Evolutionary conservation across 352 stramenopile species (phyloP), one percentile per base, ranked within the genome.

Genomic region (Pythium scleroteichum): DNA sequence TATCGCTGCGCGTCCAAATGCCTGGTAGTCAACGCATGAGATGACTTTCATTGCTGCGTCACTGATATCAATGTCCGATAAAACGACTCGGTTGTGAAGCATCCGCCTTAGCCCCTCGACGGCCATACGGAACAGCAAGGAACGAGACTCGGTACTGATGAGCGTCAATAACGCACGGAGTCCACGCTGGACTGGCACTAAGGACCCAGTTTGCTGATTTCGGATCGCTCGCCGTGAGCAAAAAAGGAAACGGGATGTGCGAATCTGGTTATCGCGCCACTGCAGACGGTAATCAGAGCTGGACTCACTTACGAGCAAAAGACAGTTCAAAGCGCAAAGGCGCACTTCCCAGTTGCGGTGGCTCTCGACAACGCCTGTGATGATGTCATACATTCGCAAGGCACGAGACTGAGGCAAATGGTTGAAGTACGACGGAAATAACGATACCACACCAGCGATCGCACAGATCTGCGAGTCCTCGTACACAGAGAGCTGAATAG

Each of bases 21-120:
- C 86, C 0, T 80, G 74, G 45, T 89, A 95, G 53, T 93, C 79
- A 47, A 95, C 85, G 59, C 82, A 92, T 6, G 84, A 86, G 24
- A 93, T 75, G 19, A 95, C 62, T 59, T 95, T 95, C 14, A 85
- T 69, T 29, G 73, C 76, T 22, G 88, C 72, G 54, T 95, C 86
- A 46, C 75, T 92, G n/a, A 95, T 70, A 64, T 95, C 84, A n/a
- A 94, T 79, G 63, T 95, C 84, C 51, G 77, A 66, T 16, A 95
- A 71, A 35, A 95, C 78, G 8, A 80, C 59, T 33, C 86, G 84
- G 56, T 95, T 95, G 70, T 86, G 77, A 4, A 95, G 64, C 86
- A 95, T 95, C 0, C 49, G 59, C 16, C 75, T 76, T 13, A 94
- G 81, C 13, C 80, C 85, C 56, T 72, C 64, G 13, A 95, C 83